phyloP scores from a whole-genome alignment of 2,329 filamentous ascomycete species.

The Hysterium pulicare region DNA sequence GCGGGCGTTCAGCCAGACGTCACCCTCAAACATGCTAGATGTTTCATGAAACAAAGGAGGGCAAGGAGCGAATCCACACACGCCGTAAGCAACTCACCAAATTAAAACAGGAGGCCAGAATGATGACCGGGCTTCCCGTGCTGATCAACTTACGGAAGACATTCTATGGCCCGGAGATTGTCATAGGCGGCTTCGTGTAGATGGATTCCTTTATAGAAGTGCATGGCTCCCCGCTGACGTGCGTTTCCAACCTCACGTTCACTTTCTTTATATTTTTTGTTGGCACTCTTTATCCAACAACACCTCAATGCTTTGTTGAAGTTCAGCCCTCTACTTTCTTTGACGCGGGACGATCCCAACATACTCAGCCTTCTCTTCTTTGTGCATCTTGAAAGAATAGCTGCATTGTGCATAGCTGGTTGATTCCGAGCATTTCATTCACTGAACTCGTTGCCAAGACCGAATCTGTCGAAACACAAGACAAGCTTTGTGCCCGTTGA shows the following conservation, averaged over 20 bases:
- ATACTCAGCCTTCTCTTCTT: slow-evolving; percentile 1
- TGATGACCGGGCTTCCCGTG: background rate
- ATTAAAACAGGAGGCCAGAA: slow-evolving; percentile 1
- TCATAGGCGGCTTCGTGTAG: background rate
- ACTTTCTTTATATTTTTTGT: background rate
- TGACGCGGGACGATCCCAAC: slow-evolving; percentile 1
- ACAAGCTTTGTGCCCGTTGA: no score
- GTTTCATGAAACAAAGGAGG: background rate
- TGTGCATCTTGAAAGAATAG: slow-evolving; percentile 1
- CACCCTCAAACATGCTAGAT: slow-evolving; percentile 1
- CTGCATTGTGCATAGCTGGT: no score
- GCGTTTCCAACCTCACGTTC: background rate
- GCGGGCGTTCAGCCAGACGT: no score
- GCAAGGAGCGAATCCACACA: background rate
- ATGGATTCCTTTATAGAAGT: background rate
- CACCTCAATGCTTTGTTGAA: no score
- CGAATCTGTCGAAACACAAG: no score
- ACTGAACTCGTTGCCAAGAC: no score
- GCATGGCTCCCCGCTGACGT: background rate
- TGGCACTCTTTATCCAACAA: no score
- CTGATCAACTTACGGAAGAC: no score
- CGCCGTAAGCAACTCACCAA: no score
- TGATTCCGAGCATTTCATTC: no score
- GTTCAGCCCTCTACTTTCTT: background rate
- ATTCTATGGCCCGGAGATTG: no score